Base-by-base conservation (phyloP, 148 eudicot species). In the Cornus florida region DNA sequence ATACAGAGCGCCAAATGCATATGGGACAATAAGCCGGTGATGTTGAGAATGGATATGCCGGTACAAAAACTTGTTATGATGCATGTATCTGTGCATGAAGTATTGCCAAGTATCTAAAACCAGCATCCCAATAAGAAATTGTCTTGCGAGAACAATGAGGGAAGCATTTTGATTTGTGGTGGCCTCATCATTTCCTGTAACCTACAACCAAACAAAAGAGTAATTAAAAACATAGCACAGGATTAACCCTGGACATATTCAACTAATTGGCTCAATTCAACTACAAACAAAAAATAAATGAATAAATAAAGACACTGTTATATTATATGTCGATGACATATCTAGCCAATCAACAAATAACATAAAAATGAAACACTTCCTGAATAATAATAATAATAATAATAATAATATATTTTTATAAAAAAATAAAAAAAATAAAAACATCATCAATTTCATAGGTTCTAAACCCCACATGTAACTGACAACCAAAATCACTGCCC, bases 51-150 rank as follows among this genome's bases (percentile, higher is more conserved):
- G 87, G 74, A 84, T 66, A 20, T 84, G 87, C n/a, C 79, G 75
- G 69, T 84, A 90, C 35, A 88, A 24, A 43, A 88, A 90, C 75
- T 88, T 88, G 86, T 92, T 92, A 23, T 86, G 90, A 77, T 92
- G 97, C 92, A 92, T 87, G 80, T 87, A 90, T 12, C 96, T 83
- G 67, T 92, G 96, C 93, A 90, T 89, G 77, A 92, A 90, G 68
- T 92, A 92, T 48, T 92, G 97, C 97, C 97, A 90, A 9, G 97
- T 90, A 57, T 92, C 97, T 43, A 92, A 67, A 10, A 90, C 90
- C 71, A 86, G 48, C 97, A 92, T 92, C 16, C 88, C 97, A 10
- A 79, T 67, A 14, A 86, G 43, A 43, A 92, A 85, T 74, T 90
- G 97, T 67, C 82, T 72, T 0, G 71, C 83, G 8, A 89, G 82